Percentiles rank a stretch among this genome's conserved stretches.
phyloP scores from a whole-genome alignment of 768 basidiomycete species.

The Gyrodon lividus region DNA sequence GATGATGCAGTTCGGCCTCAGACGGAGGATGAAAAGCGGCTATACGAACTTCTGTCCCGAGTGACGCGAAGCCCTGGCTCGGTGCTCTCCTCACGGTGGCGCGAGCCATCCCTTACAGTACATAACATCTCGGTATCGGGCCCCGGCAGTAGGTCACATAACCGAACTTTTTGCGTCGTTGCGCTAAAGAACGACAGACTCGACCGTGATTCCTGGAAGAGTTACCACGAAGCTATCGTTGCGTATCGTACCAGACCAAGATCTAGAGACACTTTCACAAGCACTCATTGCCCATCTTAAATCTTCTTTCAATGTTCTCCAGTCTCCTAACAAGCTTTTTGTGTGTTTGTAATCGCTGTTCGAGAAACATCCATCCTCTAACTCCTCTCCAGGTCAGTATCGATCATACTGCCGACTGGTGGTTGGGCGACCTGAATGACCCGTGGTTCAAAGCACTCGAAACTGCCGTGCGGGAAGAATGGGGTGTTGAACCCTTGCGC shows the following conservation, averaged over 20 bases:
- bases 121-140: slow-evolving; percentile 85
- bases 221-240: slow-evolving; percentile 87
- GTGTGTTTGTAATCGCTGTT: slow-evolving; percentile 37
- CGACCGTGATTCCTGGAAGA: slow-evolving; percentile 84
- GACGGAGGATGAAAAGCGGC: slow-evolving; percentile 61
- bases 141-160: slow-evolving; percentile 57
- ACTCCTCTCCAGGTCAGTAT: slow-evolving; percentile 57
- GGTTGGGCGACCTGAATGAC: slow-evolving; percentile 86
- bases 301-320: slow-evolving; percentile 53
- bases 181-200: slow-evolving; percentile 43
- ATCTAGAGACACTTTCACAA: slow-evolving; percentile 63
- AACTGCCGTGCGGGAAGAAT: slow-evolving; percentile 78
- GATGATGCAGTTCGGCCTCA: slow-evolving; percentile 76
- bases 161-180: neutral
- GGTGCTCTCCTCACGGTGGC: slow-evolving; percentile 77
- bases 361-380: neutral
- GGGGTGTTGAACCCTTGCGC: slow-evolving; percentile 81
- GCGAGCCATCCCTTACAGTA: slow-evolving; percentile 86
- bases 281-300: slow-evolving; percentile 59
- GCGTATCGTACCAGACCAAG: slow-evolving; percentile 94
- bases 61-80: slow-evolving; percentile 68
- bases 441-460: slow-evolving; percentile 88
- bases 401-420: slow-evolving; percentile 90
- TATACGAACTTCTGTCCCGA: slow-evolving; percentile 67
- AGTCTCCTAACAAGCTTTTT: slow-evolving; percentile 70